Evolutionary conservation across 306 rosid genomes (phyloP).

Genomic region (Carpinus viminea): DNA sequence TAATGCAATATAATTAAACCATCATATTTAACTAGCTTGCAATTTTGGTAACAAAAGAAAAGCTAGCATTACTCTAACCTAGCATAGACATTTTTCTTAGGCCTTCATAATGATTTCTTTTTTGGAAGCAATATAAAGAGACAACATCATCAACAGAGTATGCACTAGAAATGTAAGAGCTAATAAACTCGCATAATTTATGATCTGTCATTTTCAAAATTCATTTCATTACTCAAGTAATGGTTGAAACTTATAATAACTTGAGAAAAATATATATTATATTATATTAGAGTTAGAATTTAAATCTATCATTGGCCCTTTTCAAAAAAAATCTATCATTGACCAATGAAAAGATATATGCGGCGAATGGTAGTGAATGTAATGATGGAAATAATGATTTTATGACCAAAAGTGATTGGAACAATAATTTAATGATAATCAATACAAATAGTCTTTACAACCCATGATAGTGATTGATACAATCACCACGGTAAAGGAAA

Average conservation of each 20-base stretch:
- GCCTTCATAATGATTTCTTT: too few relatives aligned
- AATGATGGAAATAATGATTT: not conserved
- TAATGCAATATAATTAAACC: too few relatives aligned
- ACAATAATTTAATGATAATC: not conserved
- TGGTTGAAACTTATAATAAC: not conserved
- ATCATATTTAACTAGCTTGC: too few relatives aligned
- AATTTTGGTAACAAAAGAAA: too few relatives aligned
- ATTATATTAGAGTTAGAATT: constrained; percentile 8
- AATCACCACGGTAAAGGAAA: too few relatives aligned
- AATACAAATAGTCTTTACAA: too few relatives aligned
- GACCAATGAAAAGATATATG: not conserved
- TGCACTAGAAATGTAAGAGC: not conserved
- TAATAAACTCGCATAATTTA: not conserved
- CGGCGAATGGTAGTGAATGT: not conserved
- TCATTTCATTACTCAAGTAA: constrained; percentile 36
- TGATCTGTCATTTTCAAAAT: not conserved
- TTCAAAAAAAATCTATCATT: too few relatives aligned
- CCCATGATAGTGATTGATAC: too few relatives aligned
- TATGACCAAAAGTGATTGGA: not conserved
- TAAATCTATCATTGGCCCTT: constrained; percentile 4
- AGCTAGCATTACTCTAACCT: too few relatives aligned
- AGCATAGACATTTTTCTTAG: too few relatives aligned
- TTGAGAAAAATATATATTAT: not conserved
- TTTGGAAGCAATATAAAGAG: not conserved
- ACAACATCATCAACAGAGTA: not conserved